These are phyloP conservation scores for Pseudozyma pruni DNA, from an alignment of 1,284 basidiomycete genomes.

Conservation along the genomic window DNA sequence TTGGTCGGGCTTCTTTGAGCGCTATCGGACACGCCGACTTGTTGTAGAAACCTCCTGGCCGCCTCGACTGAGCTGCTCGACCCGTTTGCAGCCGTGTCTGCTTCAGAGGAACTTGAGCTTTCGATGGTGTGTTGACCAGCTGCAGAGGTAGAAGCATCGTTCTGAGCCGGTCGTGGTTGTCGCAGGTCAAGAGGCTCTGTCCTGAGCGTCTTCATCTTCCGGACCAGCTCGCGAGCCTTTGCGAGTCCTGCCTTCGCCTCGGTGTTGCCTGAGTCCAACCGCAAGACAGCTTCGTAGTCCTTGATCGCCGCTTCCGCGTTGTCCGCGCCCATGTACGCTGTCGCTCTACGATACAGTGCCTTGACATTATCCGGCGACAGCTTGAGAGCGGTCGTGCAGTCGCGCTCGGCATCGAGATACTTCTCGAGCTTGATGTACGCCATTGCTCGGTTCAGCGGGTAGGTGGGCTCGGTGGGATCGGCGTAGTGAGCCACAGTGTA, in stretches of 20 bases:
- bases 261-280: constrained; percentile 18
- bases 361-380: constrained; percentile 38
- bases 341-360: constrained; percentile 31
- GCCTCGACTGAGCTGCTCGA: constrained; percentile 35
- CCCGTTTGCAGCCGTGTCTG: background rate
- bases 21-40: constrained; percentile 29
- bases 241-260: constrained; percentile 23
- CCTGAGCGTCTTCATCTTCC: background rate
- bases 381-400: constrained; percentile 19
- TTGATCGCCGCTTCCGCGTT: constrained; percentile 9
- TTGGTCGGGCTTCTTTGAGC: background rate
- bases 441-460: constrained; percentile 42
- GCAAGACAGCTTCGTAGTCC: constrained; percentile 18
- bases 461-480: constrained; percentile 35
- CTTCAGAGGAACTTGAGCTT: too few species aligned
- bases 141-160: too few species aligned
- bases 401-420: constrained; percentile 33
- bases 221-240: constrained; percentile 9
- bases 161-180: too few species aligned
- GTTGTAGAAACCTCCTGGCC: constrained; percentile 32
- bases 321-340: constrained; percentile 14
- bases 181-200: constrained; percentile 16
- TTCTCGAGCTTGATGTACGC: constrained; percentile 44
- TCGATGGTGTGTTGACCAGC: too few species aligned
- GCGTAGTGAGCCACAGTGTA: constrained; percentile 26